Percentiles rank a stretch among this genome's conserved stretches.
Evolutionary conservation across 2,329 filamentous ascomycete genomes (phyloP).

Genomic region (Sarocladiaceae sp.): DNA sequence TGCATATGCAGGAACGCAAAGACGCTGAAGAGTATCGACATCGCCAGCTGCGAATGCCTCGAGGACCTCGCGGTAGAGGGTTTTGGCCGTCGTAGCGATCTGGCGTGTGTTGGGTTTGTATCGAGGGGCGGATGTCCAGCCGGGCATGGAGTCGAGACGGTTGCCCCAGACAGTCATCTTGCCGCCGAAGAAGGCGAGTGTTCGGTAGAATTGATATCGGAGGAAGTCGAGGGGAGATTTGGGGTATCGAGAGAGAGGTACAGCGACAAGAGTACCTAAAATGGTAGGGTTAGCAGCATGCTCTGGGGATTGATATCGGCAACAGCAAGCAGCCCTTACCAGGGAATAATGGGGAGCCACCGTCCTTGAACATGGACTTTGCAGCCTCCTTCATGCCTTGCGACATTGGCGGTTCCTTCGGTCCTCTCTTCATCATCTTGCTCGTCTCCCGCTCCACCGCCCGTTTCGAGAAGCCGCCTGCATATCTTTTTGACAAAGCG

Average conservation of each 20-base stretch:
- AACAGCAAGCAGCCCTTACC: neutral
- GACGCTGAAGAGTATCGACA: constrained; percentile 37
- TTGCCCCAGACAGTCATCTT: constrained; percentile 28
- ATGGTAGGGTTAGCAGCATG: neutral
- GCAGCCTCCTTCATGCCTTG: constrained; percentile 1
- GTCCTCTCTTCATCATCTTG: constrained; percentile 7
- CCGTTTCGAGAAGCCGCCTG: constrained; percentile 1
- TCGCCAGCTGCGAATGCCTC: constrained; percentile 55
- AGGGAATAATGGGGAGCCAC: constrained; percentile 3
- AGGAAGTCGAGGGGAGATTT: constrained; percentile 21
- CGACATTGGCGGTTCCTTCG: constrained; percentile 5
- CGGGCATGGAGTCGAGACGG: constrained; percentile 40
- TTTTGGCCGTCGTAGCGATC: constrained; percentile 47
- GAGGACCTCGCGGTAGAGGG: constrained; percentile 56
- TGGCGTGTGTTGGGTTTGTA: constrained; percentile 35
- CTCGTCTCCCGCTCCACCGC: constrained; percentile 2
- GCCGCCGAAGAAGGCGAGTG: constrained; percentile 29
- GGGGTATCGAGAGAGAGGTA: constrained; percentile 31
- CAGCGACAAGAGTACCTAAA: constrained; percentile 42
- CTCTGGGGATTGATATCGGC: neutral
- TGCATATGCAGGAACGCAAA: constrained; percentile 50
- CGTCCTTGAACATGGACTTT: constrained; percentile 3
- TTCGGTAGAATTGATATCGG: constrained; percentile 30
- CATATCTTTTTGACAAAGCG: neutral
- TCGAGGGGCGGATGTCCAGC: constrained; percentile 23